Conservation (phyloP, 495 filamentous ascomycete genomes). For the Penicillium verhagenii region DNA sequence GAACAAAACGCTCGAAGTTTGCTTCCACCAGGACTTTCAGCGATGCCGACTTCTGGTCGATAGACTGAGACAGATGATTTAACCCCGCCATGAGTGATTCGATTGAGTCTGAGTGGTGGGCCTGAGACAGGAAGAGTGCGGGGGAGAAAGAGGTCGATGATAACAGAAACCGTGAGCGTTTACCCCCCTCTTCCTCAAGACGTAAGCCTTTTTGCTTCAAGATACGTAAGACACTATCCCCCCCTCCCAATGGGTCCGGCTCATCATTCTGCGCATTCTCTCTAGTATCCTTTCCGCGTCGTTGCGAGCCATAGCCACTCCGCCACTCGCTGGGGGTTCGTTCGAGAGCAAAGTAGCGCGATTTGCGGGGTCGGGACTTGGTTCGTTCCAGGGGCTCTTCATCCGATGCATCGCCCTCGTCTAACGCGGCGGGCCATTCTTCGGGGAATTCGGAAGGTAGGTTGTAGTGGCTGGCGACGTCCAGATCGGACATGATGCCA, state of each 20-base stretch:
- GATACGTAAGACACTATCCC: slow-evolving; percentile 79
- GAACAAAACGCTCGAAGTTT: slow-evolving; percentile 96
- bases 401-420: slow-evolving; percentile 67
- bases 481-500: slow-evolving; percentile 60
- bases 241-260: slow-evolving; percentile 79
- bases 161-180: slow-evolving; percentile 88
- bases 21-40: slow-evolving; percentile 93
- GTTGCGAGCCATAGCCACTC: slow-evolving; percentile 62
- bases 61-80: slow-evolving; percentile 78
- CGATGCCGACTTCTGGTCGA: slow-evolving; percentile 95
- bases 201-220: slow-evolving; percentile 73
- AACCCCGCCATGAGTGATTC: slow-evolving; percentile 75
- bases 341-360: slow-evolving; percentile 81
- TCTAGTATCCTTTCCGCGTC: slow-evolving; percentile 63
- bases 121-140: slow-evolving; percentile 84
- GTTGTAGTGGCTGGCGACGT: slow-evolving; percentile 86
- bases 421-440: slow-evolving; percentile 83
- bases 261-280: slow-evolving; percentile 88
- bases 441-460: slow-evolving; percentile 74
- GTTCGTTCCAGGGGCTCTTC: slow-evolving; percentile 55
- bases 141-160: slow-evolving; percentile 96
- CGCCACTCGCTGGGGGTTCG: slow-evolving; percentile 64
- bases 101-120: slow-evolving; percentile 80
- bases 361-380: slow-evolving; percentile 61
- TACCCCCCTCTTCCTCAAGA: slow-evolving; percentile 77